Evolutionary conservation across 768 basidiomycete genomes (phyloP), one percentile per base, ranked within the genome.

Genomic region (Rhizopogon salebrosus): DNA sequence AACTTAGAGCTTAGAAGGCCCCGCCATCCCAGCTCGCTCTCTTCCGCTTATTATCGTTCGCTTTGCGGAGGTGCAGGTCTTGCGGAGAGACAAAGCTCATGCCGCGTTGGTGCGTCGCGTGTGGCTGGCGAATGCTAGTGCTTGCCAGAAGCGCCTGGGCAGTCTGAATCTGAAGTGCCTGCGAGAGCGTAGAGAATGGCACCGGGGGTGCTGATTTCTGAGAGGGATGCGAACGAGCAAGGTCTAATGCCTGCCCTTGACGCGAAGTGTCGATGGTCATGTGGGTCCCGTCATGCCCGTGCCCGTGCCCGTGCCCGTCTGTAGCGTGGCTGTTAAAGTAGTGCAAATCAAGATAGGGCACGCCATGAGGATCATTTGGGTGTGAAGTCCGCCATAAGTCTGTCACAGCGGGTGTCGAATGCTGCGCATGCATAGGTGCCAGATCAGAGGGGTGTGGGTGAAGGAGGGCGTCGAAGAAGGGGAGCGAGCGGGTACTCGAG

Each of bases 331-430:
- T 57, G 20, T 72, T 72, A 54, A 83, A 84, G 63, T 87, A 87
- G 62, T 89, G 87, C 65, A 89, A 63, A 63, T 89, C 87, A 51
- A 89, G 73, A 67, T 87, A 89, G 2, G 85, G 80, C 1, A 88
- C 66, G 54, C 80, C 77, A 46, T 82, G 75, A 41, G 69, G 54
- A 40, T 72, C 69, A 41, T 65, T 65, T 6, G 57, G 53, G 26
- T 53, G 56, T 18, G 64, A 57, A 18, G 67, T 54, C 50, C 69
- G 70, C 68, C 69, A 71, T 36, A 64, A 55, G 58, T 63, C 58
- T 52, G 54, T 48, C 22, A 46, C 57, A 41, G 38, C 53, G 54
- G 45, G 43, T 22, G 64, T 54, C 29, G 42, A 52, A 55, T 42
- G 59, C 35, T 51, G 57, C 40, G 27, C 27, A 49, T 65, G 61